phyloP scores from a whole-genome alignment of 1,284 basidiomycete species.

The Anthracocystis setariae region DNA sequence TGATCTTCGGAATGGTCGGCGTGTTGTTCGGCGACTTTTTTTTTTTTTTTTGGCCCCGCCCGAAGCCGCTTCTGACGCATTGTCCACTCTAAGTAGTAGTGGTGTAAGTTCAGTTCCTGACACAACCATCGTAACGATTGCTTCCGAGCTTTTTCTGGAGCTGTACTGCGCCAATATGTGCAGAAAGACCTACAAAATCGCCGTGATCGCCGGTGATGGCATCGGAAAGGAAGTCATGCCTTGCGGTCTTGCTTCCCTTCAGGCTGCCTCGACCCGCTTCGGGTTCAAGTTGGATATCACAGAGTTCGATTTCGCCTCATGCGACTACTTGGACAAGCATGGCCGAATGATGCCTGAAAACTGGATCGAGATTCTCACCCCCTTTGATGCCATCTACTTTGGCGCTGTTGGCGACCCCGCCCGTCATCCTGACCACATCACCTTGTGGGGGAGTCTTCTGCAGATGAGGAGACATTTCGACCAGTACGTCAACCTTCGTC shows the following conservation, averaged over 20 bases:
- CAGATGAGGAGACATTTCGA: conserved; percentile 73
- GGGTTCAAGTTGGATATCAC: conserved; percentile 68
- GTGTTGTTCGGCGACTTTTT: conserved; percentile 7
- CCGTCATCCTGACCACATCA: conserved; percentile 37
- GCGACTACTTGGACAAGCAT: conserved; percentile 67
- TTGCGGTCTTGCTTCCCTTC: conserved; percentile 23
- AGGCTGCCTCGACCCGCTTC: conserved; percentile 64
- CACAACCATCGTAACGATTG: not conserved
- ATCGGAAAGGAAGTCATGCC: conserved; percentile 71
- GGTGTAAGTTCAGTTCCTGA: not conserved
- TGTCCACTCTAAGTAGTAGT: no score
- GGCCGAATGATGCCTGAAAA: conserved; percentile 69
- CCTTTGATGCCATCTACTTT: conserved; percentile 69
- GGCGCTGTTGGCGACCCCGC: conserved; percentile 69
- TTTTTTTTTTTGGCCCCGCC: not conserved
- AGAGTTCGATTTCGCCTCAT: conserved; percentile 69
- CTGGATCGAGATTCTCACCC: conserved; percentile 66
- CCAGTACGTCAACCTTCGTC: conserved; percentile 73
- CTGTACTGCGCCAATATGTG: conserved; percentile 4
- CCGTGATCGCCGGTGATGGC: conserved; percentile 74
- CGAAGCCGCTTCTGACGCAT: conserved; percentile 7
- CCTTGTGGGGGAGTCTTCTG: conserved; percentile 36
- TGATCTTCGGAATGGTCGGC: not conserved
- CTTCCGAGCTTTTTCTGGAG: not conserved
- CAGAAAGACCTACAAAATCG: conserved; percentile 69